Percentiles rank a stretch among this genome's conserved stretches.
Conservation (phyloP, 495 filamentous ascomycete genomes). For the Terfezia claveryi region DNA sequence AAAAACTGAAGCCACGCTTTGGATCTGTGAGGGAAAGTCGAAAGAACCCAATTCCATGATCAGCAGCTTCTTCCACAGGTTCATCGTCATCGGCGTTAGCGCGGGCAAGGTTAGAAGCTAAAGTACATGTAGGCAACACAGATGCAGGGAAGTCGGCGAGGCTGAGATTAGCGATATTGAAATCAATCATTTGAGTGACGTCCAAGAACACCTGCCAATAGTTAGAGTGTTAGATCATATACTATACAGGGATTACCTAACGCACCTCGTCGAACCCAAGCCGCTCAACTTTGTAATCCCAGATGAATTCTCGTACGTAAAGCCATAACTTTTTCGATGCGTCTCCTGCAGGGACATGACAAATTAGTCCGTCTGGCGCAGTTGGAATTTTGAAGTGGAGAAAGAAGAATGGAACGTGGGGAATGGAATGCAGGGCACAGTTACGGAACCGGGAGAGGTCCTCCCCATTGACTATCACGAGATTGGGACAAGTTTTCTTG, state of each 20-base stretch:
- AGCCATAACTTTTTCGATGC: conserved; percentile 10
- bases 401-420: too few relatives aligned
- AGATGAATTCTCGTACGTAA: conserved; percentile 8
- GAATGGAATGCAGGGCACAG: background rate
- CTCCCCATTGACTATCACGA: conserved; percentile 69
- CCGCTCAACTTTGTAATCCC: conserved; percentile 6
- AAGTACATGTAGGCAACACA: too few relatives aligned
- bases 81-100: conserved; percentile 3
- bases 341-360: background rate
- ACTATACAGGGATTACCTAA: conserved; percentile 2
- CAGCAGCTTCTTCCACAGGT: conserved; percentile 28
- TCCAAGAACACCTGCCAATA: conserved; percentile 31
- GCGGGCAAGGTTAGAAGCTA: too few relatives aligned
- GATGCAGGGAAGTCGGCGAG: conserved; percentile 23
- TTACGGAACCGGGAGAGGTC: conserved; percentile 61
- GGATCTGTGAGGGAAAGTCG: conserved; percentile 54
- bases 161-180: conserved; percentile 42
- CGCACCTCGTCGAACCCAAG: conserved; percentile 67
- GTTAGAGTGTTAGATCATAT: background rate
- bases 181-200: conserved; percentile 63
- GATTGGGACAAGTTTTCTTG: conserved; percentile 55
- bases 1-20: conserved; percentile 53
- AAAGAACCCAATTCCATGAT: conserved; percentile 36
- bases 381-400: too few relatives aligned
- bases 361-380: background rate